Conservation (phyloP, 257 asterid genomes). For the Solanum sejunctum region DNA sequence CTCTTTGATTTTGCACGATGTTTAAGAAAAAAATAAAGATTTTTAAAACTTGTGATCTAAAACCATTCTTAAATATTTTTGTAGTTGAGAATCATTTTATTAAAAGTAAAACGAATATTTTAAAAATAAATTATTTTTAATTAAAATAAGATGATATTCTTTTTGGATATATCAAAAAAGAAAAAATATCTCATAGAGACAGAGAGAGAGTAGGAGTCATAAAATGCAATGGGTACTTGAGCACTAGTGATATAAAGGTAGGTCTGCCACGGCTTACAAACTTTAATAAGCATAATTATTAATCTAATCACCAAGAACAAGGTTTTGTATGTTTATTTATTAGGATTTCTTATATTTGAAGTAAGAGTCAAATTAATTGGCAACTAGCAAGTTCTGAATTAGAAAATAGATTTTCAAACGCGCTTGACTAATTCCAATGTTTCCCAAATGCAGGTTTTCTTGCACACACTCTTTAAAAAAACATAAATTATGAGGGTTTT, state of each 20-base stretch:
- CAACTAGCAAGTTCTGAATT: neutral
- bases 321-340: neutral
- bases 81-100: no score
- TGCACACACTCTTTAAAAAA: neutral
- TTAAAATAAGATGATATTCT: no score
- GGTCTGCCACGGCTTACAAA: neutral
- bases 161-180: no score
- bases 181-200: fast-evolving
- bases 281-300: neutral
- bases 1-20: no score
- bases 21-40: no score
- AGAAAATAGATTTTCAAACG: neutral
- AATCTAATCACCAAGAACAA: neutral
- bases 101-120: no score
- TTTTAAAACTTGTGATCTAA: no score
- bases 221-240: neutral
- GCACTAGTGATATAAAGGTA: neutral
- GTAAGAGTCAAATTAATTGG: neutral
- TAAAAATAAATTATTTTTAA: no score
- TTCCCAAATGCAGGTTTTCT: neutral
- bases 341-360: neutral
- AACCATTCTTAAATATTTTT: no score
- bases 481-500: neutral
- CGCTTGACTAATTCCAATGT: neutral
- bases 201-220: neutral